These are phyloP conservation scores for Fomitopsis serialis DNA, from an alignment of 768 basidiomycete genomes.

Conservation along the genomic window DNA sequence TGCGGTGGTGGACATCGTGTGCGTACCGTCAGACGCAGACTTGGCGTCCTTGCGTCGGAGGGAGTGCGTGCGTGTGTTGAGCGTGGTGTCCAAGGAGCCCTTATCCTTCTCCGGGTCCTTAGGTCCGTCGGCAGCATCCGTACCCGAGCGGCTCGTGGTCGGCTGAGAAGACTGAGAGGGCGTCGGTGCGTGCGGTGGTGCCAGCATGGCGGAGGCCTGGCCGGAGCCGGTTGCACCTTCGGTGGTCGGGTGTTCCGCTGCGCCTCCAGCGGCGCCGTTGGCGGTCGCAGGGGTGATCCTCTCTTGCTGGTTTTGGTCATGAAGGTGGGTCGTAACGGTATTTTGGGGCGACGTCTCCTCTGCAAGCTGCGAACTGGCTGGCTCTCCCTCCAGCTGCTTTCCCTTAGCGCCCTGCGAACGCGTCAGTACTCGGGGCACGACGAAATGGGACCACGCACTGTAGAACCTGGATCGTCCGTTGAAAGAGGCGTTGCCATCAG, in stretches of 20 bases:
- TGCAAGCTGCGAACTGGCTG: constrained; percentile 19
- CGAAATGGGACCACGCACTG: constrained; percentile 6
- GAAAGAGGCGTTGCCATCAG: constrained; percentile 22
- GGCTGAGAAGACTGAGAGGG: background rate
- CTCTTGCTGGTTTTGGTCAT: background rate
- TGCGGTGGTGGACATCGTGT: constrained; percentile 24
- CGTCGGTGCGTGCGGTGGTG: constrained; percentile 1
- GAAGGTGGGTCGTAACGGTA: constrained; percentile 10
- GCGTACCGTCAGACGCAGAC: constrained; percentile 28
- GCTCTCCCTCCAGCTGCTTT: constrained; percentile 20
- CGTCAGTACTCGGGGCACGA: background rate
- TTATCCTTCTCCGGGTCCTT: constrained; percentile 42
- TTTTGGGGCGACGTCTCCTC: constrained; percentile 13
- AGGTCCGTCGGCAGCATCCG: constrained; percentile 31
- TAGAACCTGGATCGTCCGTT: constrained; percentile 11
- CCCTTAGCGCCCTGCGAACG: constrained; percentile 16
- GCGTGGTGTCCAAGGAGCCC: constrained; percentile 38
- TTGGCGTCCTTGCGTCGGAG: constrained; percentile 25
- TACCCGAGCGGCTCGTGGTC: constrained; percentile 13
- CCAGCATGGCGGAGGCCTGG: constrained; percentile 18
- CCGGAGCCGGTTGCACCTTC: constrained; percentile 16
- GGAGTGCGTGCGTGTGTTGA: constrained; percentile 27
- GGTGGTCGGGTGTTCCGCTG: constrained; percentile 8
- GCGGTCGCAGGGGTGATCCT: constrained; percentile 2
- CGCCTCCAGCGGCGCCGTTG: constrained; percentile 11